Conservation (phyloP, 2,329 filamentous ascomycete genomes). For the Penicillium sp. region DNA sequence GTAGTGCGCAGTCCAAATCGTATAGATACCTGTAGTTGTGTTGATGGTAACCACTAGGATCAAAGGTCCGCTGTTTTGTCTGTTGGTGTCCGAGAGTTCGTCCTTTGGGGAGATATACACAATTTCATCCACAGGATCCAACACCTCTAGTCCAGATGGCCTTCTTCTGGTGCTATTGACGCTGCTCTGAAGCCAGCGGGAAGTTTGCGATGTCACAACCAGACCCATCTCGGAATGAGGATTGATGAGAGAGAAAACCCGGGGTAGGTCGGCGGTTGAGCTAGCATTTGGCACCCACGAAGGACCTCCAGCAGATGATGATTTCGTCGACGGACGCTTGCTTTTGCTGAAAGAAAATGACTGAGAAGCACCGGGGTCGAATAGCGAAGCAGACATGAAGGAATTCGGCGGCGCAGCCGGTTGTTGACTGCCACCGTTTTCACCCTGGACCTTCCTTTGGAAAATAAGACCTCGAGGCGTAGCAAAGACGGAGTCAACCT, state of each 20-base stretch:
- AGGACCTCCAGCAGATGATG: constrained; percentile 54
- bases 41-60: constrained; percentile 80
- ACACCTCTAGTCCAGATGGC: constrained; percentile 50
- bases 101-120: constrained; percentile 73
- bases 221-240: constrained; percentile 82
- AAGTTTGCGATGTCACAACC: constrained; percentile 59
- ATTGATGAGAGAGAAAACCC: constrained; percentile 79
- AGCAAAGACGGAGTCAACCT: constrained; percentile 82
- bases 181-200: constrained; percentile 31
- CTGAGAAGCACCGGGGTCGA: constrained; percentile 34
- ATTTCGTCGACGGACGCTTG: constrained; percentile 48
- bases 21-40: constrained; percentile 70
- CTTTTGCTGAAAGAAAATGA: constrained; percentile 31
- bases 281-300: constrained; percentile 56
- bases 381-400: constrained; percentile 68
- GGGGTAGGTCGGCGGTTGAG: constrained; percentile 54
- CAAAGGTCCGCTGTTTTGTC: constrained; percentile 53
- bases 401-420: constrained; percentile 72
- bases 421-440: constrained; percentile 14
- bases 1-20: constrained; percentile 80
- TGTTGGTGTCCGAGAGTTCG: constrained; percentile 31
- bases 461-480: constrained; percentile 80
- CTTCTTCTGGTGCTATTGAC: constrained; percentile 21
- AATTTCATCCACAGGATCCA: constrained; percentile 77
- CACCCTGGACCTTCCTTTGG: constrained; percentile 65